Percentiles rank a stretch among this genome's conserved stretches.
Conservation (phyloP, 768 basidiomycete genomes). For the Leucosporidium creatinivorum region DNA sequence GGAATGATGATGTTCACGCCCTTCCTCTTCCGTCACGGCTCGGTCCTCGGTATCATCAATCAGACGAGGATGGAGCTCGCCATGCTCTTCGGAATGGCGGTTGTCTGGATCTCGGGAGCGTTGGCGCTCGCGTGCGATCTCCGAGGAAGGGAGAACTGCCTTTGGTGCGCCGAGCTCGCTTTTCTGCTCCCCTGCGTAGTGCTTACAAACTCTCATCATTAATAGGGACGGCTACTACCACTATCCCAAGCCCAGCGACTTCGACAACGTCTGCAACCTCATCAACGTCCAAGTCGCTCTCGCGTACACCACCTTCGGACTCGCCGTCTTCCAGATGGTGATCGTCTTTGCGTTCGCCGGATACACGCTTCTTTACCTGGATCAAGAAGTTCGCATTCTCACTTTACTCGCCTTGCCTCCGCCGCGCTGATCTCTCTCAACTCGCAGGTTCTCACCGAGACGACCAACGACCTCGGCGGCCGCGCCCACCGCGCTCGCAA, state of each 20-base stretch:
- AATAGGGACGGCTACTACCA: constrained; percentile 30
- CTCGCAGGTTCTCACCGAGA: constrained; percentile 17
- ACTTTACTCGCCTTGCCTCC: constrained; percentile 54
- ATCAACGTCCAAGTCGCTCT: constrained; percentile 29
- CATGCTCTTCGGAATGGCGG: constrained; percentile 13
- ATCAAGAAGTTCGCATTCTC: constrained; percentile 53
- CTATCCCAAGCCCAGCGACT: constrained; percentile 28
- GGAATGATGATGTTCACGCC: constrained; percentile 17
- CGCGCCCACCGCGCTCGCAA: constrained; percentile 13
- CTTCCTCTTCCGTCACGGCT: constrained; percentile 13
- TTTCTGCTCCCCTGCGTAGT: not conserved
- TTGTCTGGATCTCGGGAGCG: constrained; percentile 26
- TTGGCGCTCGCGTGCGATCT: constrained; percentile 24
- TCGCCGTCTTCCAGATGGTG: constrained; percentile 14
- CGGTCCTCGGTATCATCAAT: constrained; percentile 21
- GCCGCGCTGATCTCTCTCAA: constrained; percentile 41
- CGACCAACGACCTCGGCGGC: constrained; percentile 29
- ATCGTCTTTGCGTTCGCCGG: constrained; percentile 50
- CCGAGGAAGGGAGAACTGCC: constrained; percentile 23
- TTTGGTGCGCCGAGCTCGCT: constrained; percentile 10
- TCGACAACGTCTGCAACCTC: constrained; percentile 27
- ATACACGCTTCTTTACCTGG: constrained; percentile 53
- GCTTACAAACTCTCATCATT: not conserved
- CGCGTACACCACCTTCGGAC: constrained; percentile 27
- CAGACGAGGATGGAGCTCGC: constrained; percentile 26